Base-by-base conservation (phyloP, 1,139 yeast species). In the Suzukiozyma palmioleophila region DNA sequence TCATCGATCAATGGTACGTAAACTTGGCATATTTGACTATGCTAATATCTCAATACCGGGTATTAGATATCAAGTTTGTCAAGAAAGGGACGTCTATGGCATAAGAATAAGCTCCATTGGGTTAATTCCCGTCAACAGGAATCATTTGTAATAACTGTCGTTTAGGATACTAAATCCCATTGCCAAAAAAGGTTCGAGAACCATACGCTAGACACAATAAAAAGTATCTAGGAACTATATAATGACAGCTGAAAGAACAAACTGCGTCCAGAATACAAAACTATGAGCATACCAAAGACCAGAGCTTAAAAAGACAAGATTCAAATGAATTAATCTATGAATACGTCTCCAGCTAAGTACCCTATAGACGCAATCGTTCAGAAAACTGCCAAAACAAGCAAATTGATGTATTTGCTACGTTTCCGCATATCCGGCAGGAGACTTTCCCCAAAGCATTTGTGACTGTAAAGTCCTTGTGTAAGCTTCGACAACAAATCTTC, bases 61-160 rank as follows among this genome's bases (percentile, higher is more conserved):
- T 35, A 41, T 43, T 41, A 49, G 52, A 45, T 38, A 42, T 45
- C 72, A 57, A 56, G 60, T 62, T 31, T 30, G 57, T 53, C 51
- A 50, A 47, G 46, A 51, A 51, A 46, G 35, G 26, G 75, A 67
- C 74, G 69, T 76, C 69, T 84, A 77, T 79, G 78, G 69, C 57
- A 62, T 78, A 71, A 79, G 83, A 82, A 83, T 84, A 82, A 84
- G 94, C 94, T 84, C 92, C 94, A 84, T 84, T 83, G 92, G 75
- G 94, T 84, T 82, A 71, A 68, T 61, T 33, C 36, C 59, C 22
- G 22, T 18, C 22, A 18, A 50, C 30, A 39, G 38, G 36, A 43
- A 56, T 52, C 81, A 82, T 77, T 81, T 81, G 88, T 76, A 79
- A 84, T 84, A 77, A 78, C 94, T 84, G 69, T 84, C 79, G 84